Percentiles rank a stretch among this genome's conserved stretches.
phyloP scores from a whole-genome alignment of 1,284 basidiomycete species.

The Omphalotus olearius region DNA sequence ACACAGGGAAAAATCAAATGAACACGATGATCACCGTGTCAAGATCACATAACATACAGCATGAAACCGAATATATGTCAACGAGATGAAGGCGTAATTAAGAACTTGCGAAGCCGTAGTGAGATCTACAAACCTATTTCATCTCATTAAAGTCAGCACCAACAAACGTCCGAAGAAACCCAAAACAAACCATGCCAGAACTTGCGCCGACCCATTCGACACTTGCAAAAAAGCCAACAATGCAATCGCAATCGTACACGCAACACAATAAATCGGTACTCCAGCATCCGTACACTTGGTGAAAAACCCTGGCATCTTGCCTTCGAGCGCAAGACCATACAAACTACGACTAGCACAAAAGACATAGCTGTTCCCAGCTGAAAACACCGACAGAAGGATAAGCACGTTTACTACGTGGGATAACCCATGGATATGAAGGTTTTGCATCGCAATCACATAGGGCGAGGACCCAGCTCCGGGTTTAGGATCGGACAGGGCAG shows the following conservation, averaged over 20 bases:
- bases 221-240: slow-evolving; percentile 43
- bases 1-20: neutral
- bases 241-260: slow-evolving; percentile 31
- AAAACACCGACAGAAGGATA: slow-evolving; percentile 64
- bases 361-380: slow-evolving; percentile 72
- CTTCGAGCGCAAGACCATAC: slow-evolving; percentile 67
- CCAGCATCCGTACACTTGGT: slow-evolving; percentile 55
- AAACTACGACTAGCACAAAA: slow-evolving; percentile 74
- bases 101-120: slow-evolving; percentile 41
- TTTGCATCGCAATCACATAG: slow-evolving; percentile 77
- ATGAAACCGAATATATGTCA: slow-evolving; percentile 41
- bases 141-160: neutral
- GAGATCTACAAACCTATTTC: slow-evolving; percentile 38
- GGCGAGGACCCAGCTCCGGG: slow-evolving; percentile 53
- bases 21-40: slow-evolving; percentile 2
- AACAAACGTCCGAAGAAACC: neutral
- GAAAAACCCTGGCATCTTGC: slow-evolving; percentile 52
- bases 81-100: slow-evolving; percentile 40
- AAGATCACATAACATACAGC: slow-evolving; percentile 22
- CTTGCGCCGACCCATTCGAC: slow-evolving; percentile 38
- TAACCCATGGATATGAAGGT: slow-evolving; percentile 52
- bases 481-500: slow-evolving; percentile 38
- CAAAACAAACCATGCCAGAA: slow-evolving; percentile 36
- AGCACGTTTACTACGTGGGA: slow-evolving; percentile 67
- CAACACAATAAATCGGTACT: slow-evolving; percentile 54